Percentiles rank a stretch among this genome's conserved stretches.
phyloP scores from a whole-genome alignment of 441 rosid species.

The Gossypium gossypioides region DNA sequence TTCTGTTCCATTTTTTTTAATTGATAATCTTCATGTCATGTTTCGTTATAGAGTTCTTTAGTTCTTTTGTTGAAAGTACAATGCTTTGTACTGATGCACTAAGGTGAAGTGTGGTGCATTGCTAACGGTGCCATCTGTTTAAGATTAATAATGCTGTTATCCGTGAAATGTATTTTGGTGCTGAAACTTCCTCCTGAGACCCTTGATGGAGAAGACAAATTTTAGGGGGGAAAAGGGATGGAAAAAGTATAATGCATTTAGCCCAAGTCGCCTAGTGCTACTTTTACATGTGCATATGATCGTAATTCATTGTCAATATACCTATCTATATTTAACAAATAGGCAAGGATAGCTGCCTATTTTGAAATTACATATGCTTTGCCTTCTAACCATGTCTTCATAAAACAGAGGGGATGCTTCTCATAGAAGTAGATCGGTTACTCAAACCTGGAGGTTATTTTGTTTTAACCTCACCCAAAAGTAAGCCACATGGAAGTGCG shows the following conservation, averaged over 20 bases:
- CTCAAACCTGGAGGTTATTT: conserved; percentile 92
- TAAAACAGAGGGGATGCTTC: conserved; percentile 67
- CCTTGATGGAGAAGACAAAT: not conserved
- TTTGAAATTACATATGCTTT: not conserved
- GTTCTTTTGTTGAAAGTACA: not conserved
- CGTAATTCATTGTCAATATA: not conserved
- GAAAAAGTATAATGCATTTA: not conserved
- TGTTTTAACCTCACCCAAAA: conserved; percentile 72
- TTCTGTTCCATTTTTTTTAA: not conserved
- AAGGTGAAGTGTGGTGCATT: not conserved
- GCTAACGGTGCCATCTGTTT: not conserved
- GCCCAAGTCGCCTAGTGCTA: not conserved
- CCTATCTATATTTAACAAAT: not conserved
- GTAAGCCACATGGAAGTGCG: conserved; percentile 46
- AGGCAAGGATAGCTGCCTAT: not conserved
- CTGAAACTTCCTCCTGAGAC: not conserved
- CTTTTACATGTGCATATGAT: not conserved
- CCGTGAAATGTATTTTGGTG: not conserved
- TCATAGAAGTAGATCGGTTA: conserved; percentile 80
- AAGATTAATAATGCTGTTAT: not conserved
- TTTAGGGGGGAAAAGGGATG: not conserved
- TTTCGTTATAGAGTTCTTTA: not conserved
- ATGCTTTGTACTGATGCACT: not conserved
- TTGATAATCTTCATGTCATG: not conserved
- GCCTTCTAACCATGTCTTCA: conserved; percentile 15